Evolutionary conservation across 148 eudicot genomes (phyloP), one percentile per base, ranked within the genome.

Genomic region (Rhododendron griersonianum): DNA sequence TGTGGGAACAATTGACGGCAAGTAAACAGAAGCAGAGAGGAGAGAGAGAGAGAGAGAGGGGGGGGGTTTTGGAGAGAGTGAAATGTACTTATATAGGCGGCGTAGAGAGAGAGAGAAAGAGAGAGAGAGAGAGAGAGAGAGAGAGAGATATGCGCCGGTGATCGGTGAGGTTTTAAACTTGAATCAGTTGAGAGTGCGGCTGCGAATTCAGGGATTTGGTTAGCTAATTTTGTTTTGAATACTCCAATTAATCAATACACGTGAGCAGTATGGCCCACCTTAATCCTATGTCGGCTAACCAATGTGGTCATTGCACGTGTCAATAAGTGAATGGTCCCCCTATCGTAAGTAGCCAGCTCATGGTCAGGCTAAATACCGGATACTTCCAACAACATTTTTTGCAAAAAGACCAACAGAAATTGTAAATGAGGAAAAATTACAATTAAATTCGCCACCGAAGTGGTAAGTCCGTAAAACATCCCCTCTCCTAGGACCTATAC

Each of bases 301-400:
- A 78, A 14, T n/a, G 39, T 78, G 69, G n/a, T 16, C 1, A 41
- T 35, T 79, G 71, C 86, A 87, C 84, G 86, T 84, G 88, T 82
- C 81, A 0, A n/a, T 7, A 33, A 50, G 21, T 33, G n/a, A 71
- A 11, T 76, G 83, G 35, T 65, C 63, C 47, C 14, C 79, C 14
- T 44, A 8, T 3, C 2, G 80, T 37, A 5, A 44, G 47, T 39
- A 25, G 25, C 85, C 78, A 67, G 51, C 85, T 25, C 55, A 25
- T 14, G 50, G 59, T 50, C 61, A 48, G 28, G 30, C 80, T 21
- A 19, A 21, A 44, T 21, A 21, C 13, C 50, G 28, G n/a, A 77
- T 10, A 77, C 51, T 77, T 41, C 51, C 51, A 41, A 77, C 2
- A 4, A 1, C 47, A 18, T 16, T 4, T 33, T 13, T 7, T 33